Evolutionary conservation across 306 rosid species (phyloP).

Genomic region (Prunus persica): DNA sequence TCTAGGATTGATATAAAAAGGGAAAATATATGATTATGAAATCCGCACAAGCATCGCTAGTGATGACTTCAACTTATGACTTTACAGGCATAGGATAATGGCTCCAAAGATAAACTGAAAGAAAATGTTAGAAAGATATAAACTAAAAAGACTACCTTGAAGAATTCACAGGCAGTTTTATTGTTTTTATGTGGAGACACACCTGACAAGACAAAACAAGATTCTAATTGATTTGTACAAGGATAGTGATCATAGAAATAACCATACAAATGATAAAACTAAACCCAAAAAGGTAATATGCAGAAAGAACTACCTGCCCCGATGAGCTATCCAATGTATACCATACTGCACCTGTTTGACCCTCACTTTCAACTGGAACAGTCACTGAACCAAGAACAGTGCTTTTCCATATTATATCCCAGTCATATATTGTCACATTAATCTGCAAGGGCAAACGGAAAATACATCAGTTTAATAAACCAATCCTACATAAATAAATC

Average conservation of each 20-base stretch:
- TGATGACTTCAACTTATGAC: background rate
- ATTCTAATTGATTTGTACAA: constrained; percentile 26
- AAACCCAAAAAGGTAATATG: constrained; percentile 4
- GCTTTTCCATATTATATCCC: constrained; percentile 99
- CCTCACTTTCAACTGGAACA: constrained; percentile 82
- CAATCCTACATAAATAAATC: constrained; percentile 38
- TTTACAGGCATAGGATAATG: background rate
- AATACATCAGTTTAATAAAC: constrained; percentile 47
- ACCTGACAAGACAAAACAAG: constrained; percentile 58
- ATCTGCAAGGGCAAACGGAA: constrained; percentile 64
- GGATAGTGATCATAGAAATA: constrained; percentile 11
- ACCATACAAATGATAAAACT: constrained; percentile 12
- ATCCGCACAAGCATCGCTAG: background rate
- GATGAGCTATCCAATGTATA: constrained; percentile 76
- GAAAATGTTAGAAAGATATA: background rate
- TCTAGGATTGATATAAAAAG: background rate
- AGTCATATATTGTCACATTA: constrained; percentile 85
- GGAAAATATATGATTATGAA: background rate
- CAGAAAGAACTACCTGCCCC: constrained; percentile 69
- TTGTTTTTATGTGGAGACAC: constrained; percentile 80
- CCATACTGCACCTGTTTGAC: constrained; percentile 93
- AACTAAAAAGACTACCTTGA: constrained; percentile 54
- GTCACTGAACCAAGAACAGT: constrained; percentile 94
- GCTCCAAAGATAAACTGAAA: background rate
- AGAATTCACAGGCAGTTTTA: constrained; percentile 53